These are phyloP conservation scores for Polyporus arcularius DNA, from an alignment of 768 basidiomycete species.

Conservation along the genomic window DNA sequence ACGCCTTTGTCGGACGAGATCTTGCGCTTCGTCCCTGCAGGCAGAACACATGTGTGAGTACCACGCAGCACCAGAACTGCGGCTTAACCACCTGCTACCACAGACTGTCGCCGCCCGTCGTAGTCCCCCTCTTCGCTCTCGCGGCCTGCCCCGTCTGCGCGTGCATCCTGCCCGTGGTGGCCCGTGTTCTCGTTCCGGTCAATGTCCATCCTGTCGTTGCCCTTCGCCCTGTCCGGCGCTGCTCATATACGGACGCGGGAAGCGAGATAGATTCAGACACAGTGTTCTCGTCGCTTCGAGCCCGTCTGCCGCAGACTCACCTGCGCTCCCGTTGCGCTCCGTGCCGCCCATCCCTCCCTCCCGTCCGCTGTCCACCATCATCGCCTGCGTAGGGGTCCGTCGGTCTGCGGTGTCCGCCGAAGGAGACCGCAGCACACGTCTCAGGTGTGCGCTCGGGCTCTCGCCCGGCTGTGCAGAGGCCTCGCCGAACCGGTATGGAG, in stretches of 20 bases:
- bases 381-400: conserved; percentile 13
- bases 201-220: conserved; percentile 24
- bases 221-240: conserved; percentile 21
- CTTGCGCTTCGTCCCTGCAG: conserved; percentile 79
- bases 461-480: conserved; percentile 41
- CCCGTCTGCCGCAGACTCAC: conserved; percentile 11
- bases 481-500: conserved; percentile 74
- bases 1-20: conserved; percentile 68
- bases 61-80: conserved; percentile 22
- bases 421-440: conserved; percentile 28
- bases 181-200: conserved; percentile 17
- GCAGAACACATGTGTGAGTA: conserved; percentile 23
- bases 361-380: conserved; percentile 9
- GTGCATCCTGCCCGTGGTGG: conserved; percentile 11
- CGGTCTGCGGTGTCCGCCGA: conserved; percentile 24
- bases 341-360: conserved; percentile 7
- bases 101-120: conserved; percentile 71
- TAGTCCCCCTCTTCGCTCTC: conserved; percentile 62
- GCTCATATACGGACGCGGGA: conserved; percentile 11
- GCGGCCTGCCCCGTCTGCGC: conserved; percentile 28
- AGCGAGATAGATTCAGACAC: conserved; percentile 12
- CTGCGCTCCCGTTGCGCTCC: conserved; percentile 17
- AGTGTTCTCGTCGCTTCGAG: conserved; percentile 7
- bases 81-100: conserved; percentile 50
- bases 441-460: conserved; percentile 32